Percentiles rank a stretch among this genome's conserved stretches.
These are phyloP conservation scores for Eremothecium gossypii DNA, from an alignment of 1,139 yeast species.

Conservation along the genomic window DNA sequence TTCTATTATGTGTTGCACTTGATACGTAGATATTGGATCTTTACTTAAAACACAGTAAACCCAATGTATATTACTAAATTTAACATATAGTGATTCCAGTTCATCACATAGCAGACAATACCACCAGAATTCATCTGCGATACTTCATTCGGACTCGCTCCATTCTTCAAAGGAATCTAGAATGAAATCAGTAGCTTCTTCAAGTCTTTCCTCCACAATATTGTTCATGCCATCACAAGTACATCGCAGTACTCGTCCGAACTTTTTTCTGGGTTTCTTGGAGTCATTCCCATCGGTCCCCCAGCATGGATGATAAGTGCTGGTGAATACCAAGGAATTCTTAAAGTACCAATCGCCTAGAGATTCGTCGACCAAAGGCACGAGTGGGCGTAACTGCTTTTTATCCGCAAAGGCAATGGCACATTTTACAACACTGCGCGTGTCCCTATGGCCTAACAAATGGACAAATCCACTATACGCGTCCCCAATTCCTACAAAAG, in stretches of 20 bases:
- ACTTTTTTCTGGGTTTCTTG: slow-evolving; percentile 79
- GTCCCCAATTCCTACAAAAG: slow-evolving; percentile 84
- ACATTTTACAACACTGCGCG: slow-evolving; percentile 59
- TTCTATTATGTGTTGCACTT: background rate
- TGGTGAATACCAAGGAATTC: slow-evolving; percentile 74
- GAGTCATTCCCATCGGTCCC: slow-evolving; percentile 40
- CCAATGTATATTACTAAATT: background rate
- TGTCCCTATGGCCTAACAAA: slow-evolving; percentile 71
- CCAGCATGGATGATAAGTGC: slow-evolving; percentile 73
- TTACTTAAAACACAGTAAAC: background rate
- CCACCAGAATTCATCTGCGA: slow-evolving; percentile 1
- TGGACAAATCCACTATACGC: slow-evolving; percentile 83
- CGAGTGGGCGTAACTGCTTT: slow-evolving; percentile 60
- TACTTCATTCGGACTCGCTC: slow-evolving; percentile 27
- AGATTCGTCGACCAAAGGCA: slow-evolving; percentile 81
- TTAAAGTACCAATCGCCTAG: slow-evolving; percentile 81
- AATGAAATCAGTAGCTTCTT: slow-evolving; percentile 76
- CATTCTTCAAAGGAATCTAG: slow-evolving; percentile 55
- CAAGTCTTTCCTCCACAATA: slow-evolving; percentile 70
- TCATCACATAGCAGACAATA: too few relatives aligned
- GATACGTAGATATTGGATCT: slow-evolving; percentile 1
- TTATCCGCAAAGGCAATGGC: slow-evolving; percentile 64
- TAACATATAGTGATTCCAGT: background rate
- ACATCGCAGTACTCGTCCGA: slow-evolving; percentile 77
- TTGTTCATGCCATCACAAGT: slow-evolving; percentile 67